Base-by-base conservation (phyloP, 1,284 basidiomycete genomes). In the Pseudozyma thailandica region DNA sequence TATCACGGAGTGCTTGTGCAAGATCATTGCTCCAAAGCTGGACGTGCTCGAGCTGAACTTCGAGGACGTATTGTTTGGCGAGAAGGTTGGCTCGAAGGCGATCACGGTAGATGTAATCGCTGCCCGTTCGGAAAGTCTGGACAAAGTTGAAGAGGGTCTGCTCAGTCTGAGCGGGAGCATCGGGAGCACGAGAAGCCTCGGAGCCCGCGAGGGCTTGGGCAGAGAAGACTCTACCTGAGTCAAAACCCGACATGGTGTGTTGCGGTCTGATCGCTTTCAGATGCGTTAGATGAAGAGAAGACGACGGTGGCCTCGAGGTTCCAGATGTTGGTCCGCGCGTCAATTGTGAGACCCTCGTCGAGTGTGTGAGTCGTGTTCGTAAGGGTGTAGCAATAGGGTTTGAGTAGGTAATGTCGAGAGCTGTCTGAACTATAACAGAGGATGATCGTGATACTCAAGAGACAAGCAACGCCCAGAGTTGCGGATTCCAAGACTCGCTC, bases 11-110 rank as follows among this genome's bases (percentile, higher is more conserved):
- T 25, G 89, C 88, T 82, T 95, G 92, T 1, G 93, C 93, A 18
- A 99, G 86, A 80, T 95, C 92, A 76, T 96, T 93, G 79, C 94
- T 94, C 87, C 91, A 98, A 21, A 95, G 86, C 69, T 90, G 89
- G 43, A 99, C 85, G 84, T 98, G 93, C 46, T 90, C 88, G 71
- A 98, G 87, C 83, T 96, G 92, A 20, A 98, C 90, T 79, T 98
- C 94, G 21, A 98, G 88, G 18, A 93, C 88, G 79, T 94, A 90
- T 73, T 94, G 92, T 83, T 94, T 94, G 61, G 96, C 85, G 15
- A 98, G 87, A 35, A 98, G 84, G 78, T 94, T 96, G 44, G 90
- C 92, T 20, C 94, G 88, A 41, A 98, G 86, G 66, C 92, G 91
- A 81, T 98, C 95, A 78, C 93, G 94, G 73, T 60, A 72, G 48